Evolutionary conservation across 345 rosid species (phyloP).

Genomic region (Hypericum androsaemum): DNA sequence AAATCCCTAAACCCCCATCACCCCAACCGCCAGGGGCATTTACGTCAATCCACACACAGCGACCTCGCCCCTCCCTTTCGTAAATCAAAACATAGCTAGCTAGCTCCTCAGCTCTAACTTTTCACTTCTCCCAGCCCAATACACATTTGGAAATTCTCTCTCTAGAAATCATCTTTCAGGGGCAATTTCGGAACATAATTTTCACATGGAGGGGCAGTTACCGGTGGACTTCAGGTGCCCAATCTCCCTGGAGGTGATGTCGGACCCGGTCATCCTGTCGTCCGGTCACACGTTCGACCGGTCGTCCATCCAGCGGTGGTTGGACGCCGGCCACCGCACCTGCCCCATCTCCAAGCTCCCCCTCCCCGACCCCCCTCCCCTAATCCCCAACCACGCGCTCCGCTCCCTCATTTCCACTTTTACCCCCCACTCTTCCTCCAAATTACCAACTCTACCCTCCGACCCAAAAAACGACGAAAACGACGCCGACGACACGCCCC

Average conservation of each 20-base stretch:
- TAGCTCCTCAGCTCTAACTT: no score
- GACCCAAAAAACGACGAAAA: background rate
- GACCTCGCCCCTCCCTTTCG: no score
- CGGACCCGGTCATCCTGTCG: slow-evolving; percentile 92
- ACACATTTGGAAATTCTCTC: no score
- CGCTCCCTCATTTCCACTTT: slow-evolving; percentile 70
- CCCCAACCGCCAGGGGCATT: no score
- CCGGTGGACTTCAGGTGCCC: slow-evolving; percentile 97
- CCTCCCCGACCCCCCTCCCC: slow-evolving; percentile 52
- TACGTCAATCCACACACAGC: no score
- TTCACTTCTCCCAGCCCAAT: no score
- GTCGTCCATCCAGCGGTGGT: slow-evolving; percentile 81
- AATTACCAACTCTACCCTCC: slow-evolving; percentile 16
- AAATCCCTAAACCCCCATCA: no score
- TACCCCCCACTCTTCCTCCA: slow-evolving; percentile 21
- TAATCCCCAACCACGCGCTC: slow-evolving; percentile 89
- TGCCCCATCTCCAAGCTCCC: slow-evolving; percentile 85
- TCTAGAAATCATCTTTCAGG: no score
- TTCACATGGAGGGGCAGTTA: slow-evolving; percentile 41
- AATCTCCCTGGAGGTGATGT: slow-evolving; percentile 87
- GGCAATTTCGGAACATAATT: no score
- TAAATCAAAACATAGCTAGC: no score
- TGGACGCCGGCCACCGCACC: slow-evolving; percentile 77
- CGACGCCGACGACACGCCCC: slow-evolving; percentile 23
- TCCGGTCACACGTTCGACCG: slow-evolving; percentile 99